A percentile compares a stretch with the other conserved stretches of the same genome.
Conservation (phyloP, 1,284 basidiomycete genomes). For the Puccinia hordei region DNA sequence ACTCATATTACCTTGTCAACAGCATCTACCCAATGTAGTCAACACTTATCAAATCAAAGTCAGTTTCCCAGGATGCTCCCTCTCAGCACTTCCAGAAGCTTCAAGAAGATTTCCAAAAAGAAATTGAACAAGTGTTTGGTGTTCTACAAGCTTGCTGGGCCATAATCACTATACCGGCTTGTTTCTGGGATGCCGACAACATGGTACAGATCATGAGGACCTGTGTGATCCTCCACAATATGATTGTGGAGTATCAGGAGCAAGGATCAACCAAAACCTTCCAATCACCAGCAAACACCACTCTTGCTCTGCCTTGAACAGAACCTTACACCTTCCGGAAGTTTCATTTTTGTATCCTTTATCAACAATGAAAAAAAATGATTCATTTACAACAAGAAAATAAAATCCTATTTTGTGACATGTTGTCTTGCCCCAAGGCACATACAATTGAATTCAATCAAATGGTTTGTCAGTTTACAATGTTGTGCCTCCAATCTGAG, state of each 20-base stretch:
- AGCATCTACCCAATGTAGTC: slow-evolving; percentile 30
- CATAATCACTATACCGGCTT: too few species aligned
- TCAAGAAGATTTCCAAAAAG: too few species aligned
- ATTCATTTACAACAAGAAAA: neutral
- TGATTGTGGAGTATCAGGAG: slow-evolving; percentile 30
- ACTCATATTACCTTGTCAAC: slow-evolving; percentile 21
- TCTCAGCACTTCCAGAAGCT: too few species aligned
- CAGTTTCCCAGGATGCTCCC: too few species aligned
- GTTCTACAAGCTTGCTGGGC: too few species aligned
- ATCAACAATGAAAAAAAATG: neutral
- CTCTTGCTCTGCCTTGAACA: neutral
- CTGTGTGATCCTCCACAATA: slow-evolving; percentile 31
- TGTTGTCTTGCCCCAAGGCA: neutral
- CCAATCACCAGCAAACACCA: neutral
- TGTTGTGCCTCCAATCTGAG: neutral
- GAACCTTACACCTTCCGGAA: neutral
- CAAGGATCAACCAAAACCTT: neutral
- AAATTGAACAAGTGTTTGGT: too few species aligned
- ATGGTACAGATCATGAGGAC: too few species aligned
- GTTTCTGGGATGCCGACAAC: too few species aligned
- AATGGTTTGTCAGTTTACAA: neutral
- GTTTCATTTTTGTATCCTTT: neutral
- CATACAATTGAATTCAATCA: neutral
- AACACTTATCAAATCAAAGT: slow-evolving; percentile 16
- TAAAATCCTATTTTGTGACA: neutral